Percentiles rank a stretch among this genome's conserved stretches.
Evolutionary conservation across 345 rosid genomes (phyloP).

Genomic region (Acer saccharum): DNA sequence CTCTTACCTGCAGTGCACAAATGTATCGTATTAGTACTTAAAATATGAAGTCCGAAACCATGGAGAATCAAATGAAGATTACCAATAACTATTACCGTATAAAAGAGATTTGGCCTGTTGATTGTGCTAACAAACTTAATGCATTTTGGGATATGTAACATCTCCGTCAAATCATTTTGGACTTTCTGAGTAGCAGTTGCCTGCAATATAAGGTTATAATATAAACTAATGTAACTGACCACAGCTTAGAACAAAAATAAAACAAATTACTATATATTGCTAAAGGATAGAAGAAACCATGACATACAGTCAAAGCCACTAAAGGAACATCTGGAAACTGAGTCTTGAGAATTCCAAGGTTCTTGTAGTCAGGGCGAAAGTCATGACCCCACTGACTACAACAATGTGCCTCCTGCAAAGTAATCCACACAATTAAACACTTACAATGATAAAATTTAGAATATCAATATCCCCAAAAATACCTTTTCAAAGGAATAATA

Average conservation of each 20-base stretch:
- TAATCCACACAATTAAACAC: slow-evolving; percentile 21
- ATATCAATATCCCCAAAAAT: neutral
- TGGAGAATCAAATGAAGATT: neutral
- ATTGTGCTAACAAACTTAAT: slow-evolving; percentile 90
- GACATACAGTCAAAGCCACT: slow-evolving; percentile 90
- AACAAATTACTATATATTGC: neutral
- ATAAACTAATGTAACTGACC: slow-evolving; percentile 11
- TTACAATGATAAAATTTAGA: neutral
- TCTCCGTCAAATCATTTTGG: slow-evolving; percentile 84
- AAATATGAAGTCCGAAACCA: slow-evolving; percentile 15
- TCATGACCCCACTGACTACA: slow-evolving; percentile 99
- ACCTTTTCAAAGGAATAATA: neutral
- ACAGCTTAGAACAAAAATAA: neutral
- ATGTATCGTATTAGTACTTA: slow-evolving; percentile 17
- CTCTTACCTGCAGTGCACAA: slow-evolving; percentile 63
- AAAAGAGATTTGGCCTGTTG: slow-evolving; percentile 95
- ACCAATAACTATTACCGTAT: slow-evolving; percentile 54
- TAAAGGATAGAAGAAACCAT: slow-evolving; percentile 21
- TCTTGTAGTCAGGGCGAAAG: slow-evolving; percentile 97
- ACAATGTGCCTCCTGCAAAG: slow-evolving; percentile 97
- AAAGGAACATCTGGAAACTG: slow-evolving; percentile 87
- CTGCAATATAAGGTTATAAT: slow-evolving; percentile 42
- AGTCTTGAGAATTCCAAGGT: slow-evolving; percentile 85
- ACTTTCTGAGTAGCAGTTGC: slow-evolving; percentile 97
- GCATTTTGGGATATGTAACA: slow-evolving; percentile 81